These are phyloP conservation scores for Sutorius eximius DNA, from an alignment of 1,284 basidiomycete species.

Conservation along the genomic window DNA sequence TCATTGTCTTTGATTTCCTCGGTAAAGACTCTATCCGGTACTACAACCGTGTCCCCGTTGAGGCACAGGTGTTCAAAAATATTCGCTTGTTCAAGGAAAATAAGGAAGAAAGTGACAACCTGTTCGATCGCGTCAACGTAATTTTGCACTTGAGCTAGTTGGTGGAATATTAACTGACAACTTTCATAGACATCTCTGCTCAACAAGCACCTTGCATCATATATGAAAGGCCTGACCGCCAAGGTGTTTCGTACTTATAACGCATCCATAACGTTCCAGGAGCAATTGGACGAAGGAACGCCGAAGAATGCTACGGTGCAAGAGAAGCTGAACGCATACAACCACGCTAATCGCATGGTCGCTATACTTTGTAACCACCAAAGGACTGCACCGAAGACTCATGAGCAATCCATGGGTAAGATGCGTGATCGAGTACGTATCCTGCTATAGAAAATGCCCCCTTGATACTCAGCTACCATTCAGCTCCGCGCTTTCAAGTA, in stretches of 20 bases:
- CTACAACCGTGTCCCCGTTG: slow-evolving; percentile 86
- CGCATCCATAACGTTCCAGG: slow-evolving; percentile 91
- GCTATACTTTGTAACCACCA: slow-evolving; percentile 99
- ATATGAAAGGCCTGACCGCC: slow-evolving; percentile 96
- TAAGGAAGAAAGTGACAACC: slow-evolving; percentile 84
- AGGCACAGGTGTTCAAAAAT: slow-evolving; percentile 88
- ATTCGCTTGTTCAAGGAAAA: slow-evolving; percentile 87
- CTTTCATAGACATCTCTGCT: slow-evolving; percentile 69
- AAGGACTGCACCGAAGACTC: slow-evolving; percentile 86
- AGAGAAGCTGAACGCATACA: slow-evolving; percentile 94
- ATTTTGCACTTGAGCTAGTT: slow-evolving; percentile 13
- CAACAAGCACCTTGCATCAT: slow-evolving; percentile 87
- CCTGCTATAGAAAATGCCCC: neutral
- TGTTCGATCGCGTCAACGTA: slow-evolving; percentile 94
- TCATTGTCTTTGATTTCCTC: slow-evolving; percentile 91
- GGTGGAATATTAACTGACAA: slow-evolving; percentile 7
- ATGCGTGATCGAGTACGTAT: slow-evolving; percentile 79
- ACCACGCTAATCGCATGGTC: slow-evolving; percentile 92
- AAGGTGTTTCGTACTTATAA: slow-evolving; percentile 99
- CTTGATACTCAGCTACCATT: slow-evolving; percentile 11
- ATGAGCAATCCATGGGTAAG: slow-evolving; percentile 90
- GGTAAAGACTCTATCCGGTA: slow-evolving; percentile 98
- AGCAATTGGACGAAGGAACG: slow-evolving; percentile 77
- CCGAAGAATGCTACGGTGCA: slow-evolving; percentile 75
- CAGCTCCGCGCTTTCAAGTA: slow-evolving; percentile 84